These are phyloP conservation scores for Desmodesmus armatus DNA, from an alignment of 139 green algal genomes.

Conservation along the genomic window DNA sequence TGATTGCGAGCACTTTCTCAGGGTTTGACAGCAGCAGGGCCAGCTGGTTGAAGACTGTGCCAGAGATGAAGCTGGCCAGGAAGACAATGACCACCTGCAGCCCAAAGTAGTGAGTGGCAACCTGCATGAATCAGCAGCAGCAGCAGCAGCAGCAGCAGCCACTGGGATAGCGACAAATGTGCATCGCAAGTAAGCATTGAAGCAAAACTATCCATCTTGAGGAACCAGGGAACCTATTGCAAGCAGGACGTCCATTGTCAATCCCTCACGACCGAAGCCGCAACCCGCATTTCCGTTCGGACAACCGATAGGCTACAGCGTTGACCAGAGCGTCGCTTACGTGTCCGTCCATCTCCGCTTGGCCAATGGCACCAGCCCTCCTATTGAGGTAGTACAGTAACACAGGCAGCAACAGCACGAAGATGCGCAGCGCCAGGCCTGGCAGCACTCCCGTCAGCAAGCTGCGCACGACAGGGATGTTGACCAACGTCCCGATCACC, in stretches of 20 bases:
- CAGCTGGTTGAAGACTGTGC: slow-evolving; percentile 39
- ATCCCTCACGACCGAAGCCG: too few species aligned
- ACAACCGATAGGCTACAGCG: too few species aligned
- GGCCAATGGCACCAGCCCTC: not conserved
- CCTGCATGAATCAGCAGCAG: not conserved
- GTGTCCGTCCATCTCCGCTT: slow-evolving; percentile 20
- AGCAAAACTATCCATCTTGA: too few species aligned
- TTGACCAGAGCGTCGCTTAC: too few species aligned
- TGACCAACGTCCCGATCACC: slow-evolving; percentile 12
- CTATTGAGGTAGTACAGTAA: slow-evolving; percentile 34
- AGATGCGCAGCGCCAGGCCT: slow-evolving; percentile 48
- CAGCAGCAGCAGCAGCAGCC: not conserved
- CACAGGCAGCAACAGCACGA: slow-evolving; percentile 40
- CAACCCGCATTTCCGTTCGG: too few species aligned
- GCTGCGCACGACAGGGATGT: slow-evolving; percentile 17
- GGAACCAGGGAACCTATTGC: too few species aligned
- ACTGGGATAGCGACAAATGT: not conserved
- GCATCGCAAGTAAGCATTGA: too few species aligned
- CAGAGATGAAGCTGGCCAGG: slow-evolving; percentile 33
- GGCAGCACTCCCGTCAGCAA: slow-evolving; percentile 44
- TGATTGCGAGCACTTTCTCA: not conserved
- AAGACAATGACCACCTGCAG: slow-evolving; percentile 82
- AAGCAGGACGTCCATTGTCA: too few species aligned
- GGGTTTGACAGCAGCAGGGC: not conserved
- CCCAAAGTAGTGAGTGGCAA: not conserved